These are phyloP conservation scores for Saccharata proteae DNA, from an alignment of 2,329 filamentous ascomycete genomes.

Conservation along the genomic window DNA sequence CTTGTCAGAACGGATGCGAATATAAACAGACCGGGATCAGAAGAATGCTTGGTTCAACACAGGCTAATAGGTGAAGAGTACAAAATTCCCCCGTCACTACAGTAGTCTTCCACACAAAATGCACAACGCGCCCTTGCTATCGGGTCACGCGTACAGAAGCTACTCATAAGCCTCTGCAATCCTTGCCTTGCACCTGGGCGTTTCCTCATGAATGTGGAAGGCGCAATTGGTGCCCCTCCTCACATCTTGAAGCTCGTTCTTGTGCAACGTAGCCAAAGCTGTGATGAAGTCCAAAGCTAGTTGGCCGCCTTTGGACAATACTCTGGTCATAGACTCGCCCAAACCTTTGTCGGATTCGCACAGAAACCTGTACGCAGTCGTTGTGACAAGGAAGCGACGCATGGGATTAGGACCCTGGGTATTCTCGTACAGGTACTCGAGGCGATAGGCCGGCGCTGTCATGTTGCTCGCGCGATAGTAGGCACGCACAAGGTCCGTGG, in stretches of 20 bases:
- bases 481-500: slow-evolving; percentile 19
- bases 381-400: slow-evolving; percentile 20
- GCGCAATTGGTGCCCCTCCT: slow-evolving; percentile 16
- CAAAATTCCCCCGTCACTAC: too few species aligned
- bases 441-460: slow-evolving; percentile 23
- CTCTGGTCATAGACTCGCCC: slow-evolving; percentile 14
- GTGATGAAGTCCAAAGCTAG: slow-evolving; percentile 18
- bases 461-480: slow-evolving; percentile 20
- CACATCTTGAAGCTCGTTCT: slow-evolving; percentile 16
- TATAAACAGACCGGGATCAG: too few species aligned
- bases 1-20: too few species aligned
- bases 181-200: slow-evolving; percentile 2
- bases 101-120: too few species aligned
- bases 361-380: slow-evolving; percentile 19
- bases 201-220: slow-evolving; percentile 19
- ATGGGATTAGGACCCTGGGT: slow-evolving; percentile 14
- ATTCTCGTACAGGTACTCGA: slow-evolving; percentile 24
- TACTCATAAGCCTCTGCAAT: slow-evolving; percentile 6
- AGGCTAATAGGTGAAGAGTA: too few species aligned
- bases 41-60: too few species aligned
- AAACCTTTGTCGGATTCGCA: slow-evolving; percentile 13
- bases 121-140: too few species aligned
- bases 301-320: slow-evolving; percentile 15
- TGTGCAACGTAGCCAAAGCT: slow-evolving; percentile 15
- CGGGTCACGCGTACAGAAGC: too few species aligned